phyloP scores from a whole-genome alignment of 495 filamentous ascomycete genomes.

The Lasiosphaeria ovina region DNA sequence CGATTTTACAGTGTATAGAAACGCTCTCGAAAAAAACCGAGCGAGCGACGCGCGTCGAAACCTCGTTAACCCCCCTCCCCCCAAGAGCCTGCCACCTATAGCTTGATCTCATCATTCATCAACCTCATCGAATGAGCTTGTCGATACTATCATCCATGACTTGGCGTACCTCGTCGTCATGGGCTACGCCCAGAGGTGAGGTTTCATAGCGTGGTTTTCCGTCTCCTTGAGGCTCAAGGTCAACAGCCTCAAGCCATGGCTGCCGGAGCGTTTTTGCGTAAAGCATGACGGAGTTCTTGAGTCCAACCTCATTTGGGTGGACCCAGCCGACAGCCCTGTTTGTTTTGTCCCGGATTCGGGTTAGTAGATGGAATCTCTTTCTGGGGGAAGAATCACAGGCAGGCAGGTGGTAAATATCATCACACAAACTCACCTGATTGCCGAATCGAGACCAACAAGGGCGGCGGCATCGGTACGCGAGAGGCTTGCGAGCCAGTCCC shows the following conservation, averaged over 20 bases:
- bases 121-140: conserved; percentile 4
- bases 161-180: conserved; percentile 8
- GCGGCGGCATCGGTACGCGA: conserved; percentile 8
- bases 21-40: no score
- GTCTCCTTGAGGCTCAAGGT: conserved; percentile 3
- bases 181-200: conserved; percentile 6
- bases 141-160: conserved; percentile 2
- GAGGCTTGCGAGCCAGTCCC: conserved; percentile 8
- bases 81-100: no score
- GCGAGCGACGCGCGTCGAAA: no score
- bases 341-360: background rate
- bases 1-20: no score
- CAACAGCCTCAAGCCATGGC: conserved; percentile 3
- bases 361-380: no score
- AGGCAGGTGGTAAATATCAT: background rate
- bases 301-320: conserved; percentile 2
- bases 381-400: no score
- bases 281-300: conserved; percentile 10
- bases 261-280: conserved; percentile 6
- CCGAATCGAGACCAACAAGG: conserved; percentile 10
- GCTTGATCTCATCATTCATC: background rate
- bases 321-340: conserved; percentile 6
- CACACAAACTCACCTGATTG: conserved; percentile 9
- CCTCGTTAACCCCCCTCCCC: no score
- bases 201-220: background rate